Base-by-base conservation (phyloP, 306 rosid genomes). In the Medicago lupulina region DNA sequence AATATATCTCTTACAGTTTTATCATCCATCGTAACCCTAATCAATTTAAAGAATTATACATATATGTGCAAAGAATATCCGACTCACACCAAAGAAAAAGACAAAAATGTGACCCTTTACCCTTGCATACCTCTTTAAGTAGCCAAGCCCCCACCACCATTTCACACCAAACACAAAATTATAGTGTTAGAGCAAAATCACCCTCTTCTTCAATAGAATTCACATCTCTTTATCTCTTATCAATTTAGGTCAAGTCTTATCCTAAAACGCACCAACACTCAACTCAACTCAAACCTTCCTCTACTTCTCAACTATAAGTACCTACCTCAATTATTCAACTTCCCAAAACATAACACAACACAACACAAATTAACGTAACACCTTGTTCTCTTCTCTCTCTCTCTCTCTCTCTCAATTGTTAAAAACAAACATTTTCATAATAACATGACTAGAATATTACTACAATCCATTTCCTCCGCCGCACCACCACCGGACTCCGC, bases 401-500 rank as follows among this genome's bases (percentile, higher is more conserved):
- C 8, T 15, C 1, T 40, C 50, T 55, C 54, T 58, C 50, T 70
- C 3, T 59, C 17, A 16, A 2, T 28, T 3, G 1, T 34, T 34
- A 34, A 31, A 28, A 61, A 34, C 65, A 12, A 54, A 34, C 38
- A 61, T 41, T 18, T 5, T 7, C 17, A 21, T 19, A 25, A 9
- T 49, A 16, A 66, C 28, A 89, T 90, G 96, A 75, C 89, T 0
- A 83, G 86, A 79, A 76, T 75, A 69, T 81, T 88, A 53, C 58
- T 88, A 53, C 63, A 74, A 54, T 28, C 83, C 69, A 1, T 71
- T 2, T 64, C 60, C 67, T 18, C 73, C 71, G 2, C 72, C n/a
- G 60, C 76, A 4, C 88, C 92, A 1, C 91, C 92, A 2, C 88
- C 93, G 8, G 85, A 84, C 34, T 15, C 73, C 58, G 76, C 89